phyloP scores from a whole-genome alignment of 139 green algal genomes.

The Micractinium conductrix region DNA sequence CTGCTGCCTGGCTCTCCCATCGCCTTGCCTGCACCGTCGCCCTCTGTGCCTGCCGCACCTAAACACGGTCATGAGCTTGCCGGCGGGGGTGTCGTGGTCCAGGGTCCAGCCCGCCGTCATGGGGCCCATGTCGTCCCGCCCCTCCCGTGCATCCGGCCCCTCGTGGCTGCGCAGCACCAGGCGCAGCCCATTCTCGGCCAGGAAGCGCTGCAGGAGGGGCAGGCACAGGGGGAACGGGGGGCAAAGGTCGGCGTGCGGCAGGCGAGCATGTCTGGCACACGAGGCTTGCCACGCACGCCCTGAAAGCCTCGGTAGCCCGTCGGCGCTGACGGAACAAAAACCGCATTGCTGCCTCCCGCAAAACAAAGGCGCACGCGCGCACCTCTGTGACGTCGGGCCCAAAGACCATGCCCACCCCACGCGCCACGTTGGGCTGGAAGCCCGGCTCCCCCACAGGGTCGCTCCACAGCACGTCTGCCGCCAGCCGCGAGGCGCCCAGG shows the following conservation, averaged over 20 bases:
- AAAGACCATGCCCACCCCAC: conserved; percentile 92
- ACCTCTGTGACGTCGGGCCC: conserved; percentile 90
- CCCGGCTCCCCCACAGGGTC: conserved; percentile 77
- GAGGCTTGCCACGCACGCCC: no score
- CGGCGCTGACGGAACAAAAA: no score
- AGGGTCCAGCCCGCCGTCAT: conserved; percentile 82
- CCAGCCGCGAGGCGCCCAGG: conserved; percentile 58
- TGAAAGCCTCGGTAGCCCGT: no score
- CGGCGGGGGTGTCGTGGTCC: conserved; percentile 76
- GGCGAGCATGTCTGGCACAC: neutral
- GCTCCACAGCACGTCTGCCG: conserved; percentile 94
- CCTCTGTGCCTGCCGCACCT: neutral
- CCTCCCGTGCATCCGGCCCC: conserved; percentile 91
- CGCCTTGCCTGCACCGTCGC: neutral
- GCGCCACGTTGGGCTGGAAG: conserved; percentile 75
- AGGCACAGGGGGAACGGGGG: neutral
- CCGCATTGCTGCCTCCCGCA: no score
- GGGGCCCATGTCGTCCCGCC: conserved; percentile 67
- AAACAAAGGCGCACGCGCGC: neutral
- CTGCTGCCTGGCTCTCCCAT: no score
- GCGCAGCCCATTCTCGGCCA: conserved; percentile 60
- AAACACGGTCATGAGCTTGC: conserved; percentile 37
- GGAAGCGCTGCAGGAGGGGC: conserved; percentile 49
- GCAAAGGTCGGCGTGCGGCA: no score
- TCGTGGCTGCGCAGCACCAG: conserved; percentile 87